Evolutionary conservation across 768 basidiomycete genomes (phyloP), one percentile per base, ranked within the genome.

Genomic region (Macrolepiota albuminosa): DNA sequence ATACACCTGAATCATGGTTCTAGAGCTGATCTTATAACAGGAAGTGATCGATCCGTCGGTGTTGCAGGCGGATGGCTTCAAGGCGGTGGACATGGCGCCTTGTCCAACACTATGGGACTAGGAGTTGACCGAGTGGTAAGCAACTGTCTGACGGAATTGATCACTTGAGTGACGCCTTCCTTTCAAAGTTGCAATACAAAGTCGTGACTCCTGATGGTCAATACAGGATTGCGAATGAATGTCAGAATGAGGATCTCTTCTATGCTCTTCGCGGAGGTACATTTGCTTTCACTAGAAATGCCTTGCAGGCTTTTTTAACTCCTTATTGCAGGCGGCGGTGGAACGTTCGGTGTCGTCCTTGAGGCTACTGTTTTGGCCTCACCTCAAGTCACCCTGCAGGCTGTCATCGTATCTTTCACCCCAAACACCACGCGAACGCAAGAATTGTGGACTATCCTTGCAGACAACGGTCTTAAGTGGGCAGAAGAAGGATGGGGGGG

Each of bases 161-260:
- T 42, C n/a, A 10, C 16, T 14, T 2, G 37, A 24, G 26, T 51
- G 46, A 54, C 7, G n/a, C 61, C 9, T 49, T 26, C 18, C 3
- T 4, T 49, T 49, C 3, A 45, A 56, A 79, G 77, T 72, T 83
- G 3, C 71, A 85, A 67, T 78, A 76, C 67, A 80, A 79, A 60
- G 69, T 84, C 4, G 82, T 84, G 6, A 83, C 82, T 2, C 81
- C 84, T 0, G 80, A 82, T 64, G 84, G 83, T 0, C 59, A 70
- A 29, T 70, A 70, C 61, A 74, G 78, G 33, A 73, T 72, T 1
- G 82, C 71, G 4, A 84, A 82, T 67, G 75, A 72, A 13, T 80
- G 78, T 50, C 76, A 83, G 64, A 80, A 83, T 59, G 59, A 72
- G 56, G 82, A 84, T 68, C 73, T 84, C 0, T 84, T 83, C 70